These are phyloP conservation scores for Aspergillus clavatus DNA, from an alignment of 2,329 filamentous ascomycete genomes.

Conservation along the genomic window DNA sequence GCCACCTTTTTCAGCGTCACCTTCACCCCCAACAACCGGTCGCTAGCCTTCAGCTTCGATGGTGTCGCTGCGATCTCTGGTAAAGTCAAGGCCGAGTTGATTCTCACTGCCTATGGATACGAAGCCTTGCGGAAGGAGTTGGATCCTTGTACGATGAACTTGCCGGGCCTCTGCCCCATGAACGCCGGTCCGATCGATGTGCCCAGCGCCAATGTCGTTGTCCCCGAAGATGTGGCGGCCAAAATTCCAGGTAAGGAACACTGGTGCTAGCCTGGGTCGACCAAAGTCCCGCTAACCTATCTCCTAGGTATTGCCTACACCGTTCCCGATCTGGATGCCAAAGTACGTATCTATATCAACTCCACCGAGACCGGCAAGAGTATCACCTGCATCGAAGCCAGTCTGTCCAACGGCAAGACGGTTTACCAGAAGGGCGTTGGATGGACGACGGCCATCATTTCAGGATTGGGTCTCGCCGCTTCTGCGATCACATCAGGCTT, in stretches of 20 bases:
- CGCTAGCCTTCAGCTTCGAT: slow-evolving; percentile 66
- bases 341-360: slow-evolving; percentile 76
- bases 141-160: slow-evolving; percentile 67
- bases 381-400: slow-evolving; percentile 81
- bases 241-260: slow-evolving; percentile 61
- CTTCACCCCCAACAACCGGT: slow-evolving; percentile 60
- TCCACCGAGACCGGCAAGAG: slow-evolving; percentile 57
- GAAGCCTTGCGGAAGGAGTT: slow-evolving; percentile 62
- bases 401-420: slow-evolving; percentile 85
- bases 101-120: slow-evolving; percentile 79
- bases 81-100: slow-evolving; percentile 71
- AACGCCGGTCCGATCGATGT: slow-evolving; percentile 75
- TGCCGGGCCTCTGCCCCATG: slow-evolving; percentile 85
- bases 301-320: slow-evolving; percentile 69
- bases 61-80: slow-evolving; percentile 79
- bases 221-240: slow-evolving; percentile 54
- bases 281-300: slow-evolving; percentile 4
- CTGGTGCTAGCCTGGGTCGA: not conserved
- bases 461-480: slow-evolving; percentile 73
- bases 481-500: slow-evolving; percentile 86
- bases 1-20: slow-evolving; percentile 81
- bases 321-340: slow-evolving; percentile 86
- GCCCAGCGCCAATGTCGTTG: slow-evolving; percentile 59
- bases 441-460: slow-evolving; percentile 84
- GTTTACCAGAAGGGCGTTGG: slow-evolving; percentile 84